A percentile compares a stretch with the other conserved stretches of the same genome.
These are phyloP conservation scores for Lactifluus echinatus DNA, from an alignment of 768 basidiomycete species.

Conservation along the genomic window DNA sequence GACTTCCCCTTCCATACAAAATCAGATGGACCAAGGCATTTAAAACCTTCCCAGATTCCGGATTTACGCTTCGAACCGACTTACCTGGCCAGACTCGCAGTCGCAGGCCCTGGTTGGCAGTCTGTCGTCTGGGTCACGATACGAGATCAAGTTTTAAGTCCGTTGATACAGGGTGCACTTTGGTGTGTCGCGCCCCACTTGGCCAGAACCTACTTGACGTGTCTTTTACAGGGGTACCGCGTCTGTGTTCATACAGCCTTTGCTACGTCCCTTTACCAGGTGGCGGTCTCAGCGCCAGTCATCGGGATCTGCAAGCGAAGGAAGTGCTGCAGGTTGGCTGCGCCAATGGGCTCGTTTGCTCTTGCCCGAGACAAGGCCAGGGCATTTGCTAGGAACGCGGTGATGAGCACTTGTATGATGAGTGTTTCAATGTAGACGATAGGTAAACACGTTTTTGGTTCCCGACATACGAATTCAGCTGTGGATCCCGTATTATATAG, in stretches of 20 bases:
- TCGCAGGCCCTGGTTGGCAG: conserved; percentile 49
- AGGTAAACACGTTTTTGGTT: too few species aligned
- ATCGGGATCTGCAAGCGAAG: neutral
- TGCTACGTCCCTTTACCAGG: neutral
- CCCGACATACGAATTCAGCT: too few species aligned
- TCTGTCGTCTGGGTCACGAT: conserved; percentile 53
- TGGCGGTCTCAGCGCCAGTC: neutral
- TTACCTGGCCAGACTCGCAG: conserved; percentile 51
- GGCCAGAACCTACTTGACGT: neutral
- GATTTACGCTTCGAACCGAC: conserved; percentile 72
- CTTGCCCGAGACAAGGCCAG: neutral
- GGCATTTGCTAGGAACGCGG: neutral
- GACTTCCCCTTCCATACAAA: neutral
- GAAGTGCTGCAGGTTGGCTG: conserved; percentile 5
- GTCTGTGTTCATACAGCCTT: conserved; percentile 7
- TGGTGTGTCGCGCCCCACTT: conserved; percentile 38
- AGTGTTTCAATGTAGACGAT: neutral
- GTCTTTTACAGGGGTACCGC: conserved; percentile 3
- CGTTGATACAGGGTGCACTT: conserved; percentile 55
- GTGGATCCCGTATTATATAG: too few species aligned
- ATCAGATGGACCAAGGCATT: neutral
- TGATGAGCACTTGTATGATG: neutral
- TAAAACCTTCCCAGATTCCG: conserved; percentile 39
- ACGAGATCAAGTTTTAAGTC: conserved; percentile 61
- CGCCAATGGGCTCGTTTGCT: conserved; percentile 9